Evolutionary conservation across 257 asterid genomes (phyloP).

Genomic region (Echium plantagineum): DNA sequence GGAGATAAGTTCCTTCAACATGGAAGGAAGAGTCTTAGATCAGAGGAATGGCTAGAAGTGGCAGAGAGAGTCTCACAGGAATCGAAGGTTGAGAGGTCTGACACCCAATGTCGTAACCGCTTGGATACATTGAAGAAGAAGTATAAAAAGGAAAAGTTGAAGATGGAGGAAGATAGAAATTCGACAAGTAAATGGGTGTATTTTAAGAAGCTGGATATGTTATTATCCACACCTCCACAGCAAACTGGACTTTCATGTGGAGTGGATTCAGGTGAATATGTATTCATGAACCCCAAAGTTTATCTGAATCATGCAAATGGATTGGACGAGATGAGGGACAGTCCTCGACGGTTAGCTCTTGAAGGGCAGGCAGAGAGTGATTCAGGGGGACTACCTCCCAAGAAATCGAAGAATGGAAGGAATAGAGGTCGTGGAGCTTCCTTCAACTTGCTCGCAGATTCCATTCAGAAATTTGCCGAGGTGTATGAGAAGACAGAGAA

Average conservation of each 20-base stretch:
- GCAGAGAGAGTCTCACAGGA: slow-evolving; percentile 64
- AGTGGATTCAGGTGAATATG: slow-evolving; percentile 71
- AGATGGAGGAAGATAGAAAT: slow-evolving; percentile 23
- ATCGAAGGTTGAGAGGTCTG: slow-evolving; percentile 64
- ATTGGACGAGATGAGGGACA: slow-evolving; percentile 71
- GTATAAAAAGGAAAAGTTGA: slow-evolving; percentile 80
- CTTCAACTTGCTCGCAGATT: slow-evolving; percentile 62
- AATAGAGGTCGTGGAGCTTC: slow-evolving; percentile 18
- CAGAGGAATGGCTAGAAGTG: slow-evolving; percentile 94
- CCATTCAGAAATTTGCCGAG: slow-evolving; percentile 59
- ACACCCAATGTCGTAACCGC: slow-evolving; percentile 85
- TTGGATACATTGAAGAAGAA: slow-evolving; percentile 86
- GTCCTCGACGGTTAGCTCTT: slow-evolving; percentile 57
- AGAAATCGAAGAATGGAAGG: slow-evolving; percentile 24
- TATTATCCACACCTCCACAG: slow-evolving; percentile 39
- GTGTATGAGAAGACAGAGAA: slow-evolving; percentile 74
- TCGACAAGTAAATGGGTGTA: slow-evolving; percentile 54
- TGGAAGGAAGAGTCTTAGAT: slow-evolving; percentile 85
- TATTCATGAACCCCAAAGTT: slow-evolving; percentile 45
- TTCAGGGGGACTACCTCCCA: slow-evolving; percentile 43
- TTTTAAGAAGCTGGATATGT: slow-evolving; percentile 64
- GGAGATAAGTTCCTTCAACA: slow-evolving; percentile 75
- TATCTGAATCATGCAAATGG: slow-evolving; percentile 48
- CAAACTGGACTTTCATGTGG: slow-evolving; percentile 67
- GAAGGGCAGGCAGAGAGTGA: slow-evolving; percentile 34